phyloP scores from a whole-genome alignment of 352 stramenopile species.

The Globisporangium middletonii region DNA sequence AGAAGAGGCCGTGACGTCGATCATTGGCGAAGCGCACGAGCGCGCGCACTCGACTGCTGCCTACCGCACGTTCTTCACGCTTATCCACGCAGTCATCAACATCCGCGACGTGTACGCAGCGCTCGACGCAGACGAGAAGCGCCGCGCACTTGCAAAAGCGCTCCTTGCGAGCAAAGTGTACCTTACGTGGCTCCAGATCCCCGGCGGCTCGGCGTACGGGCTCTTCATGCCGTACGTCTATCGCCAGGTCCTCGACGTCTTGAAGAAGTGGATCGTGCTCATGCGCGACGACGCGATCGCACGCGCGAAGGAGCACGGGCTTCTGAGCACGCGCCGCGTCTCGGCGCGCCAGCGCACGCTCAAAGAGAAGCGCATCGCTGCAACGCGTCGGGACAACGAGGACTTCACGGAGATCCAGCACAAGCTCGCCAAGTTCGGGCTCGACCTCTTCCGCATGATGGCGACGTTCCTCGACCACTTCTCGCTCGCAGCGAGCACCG shows the following conservation, averaged over 20 bases:
- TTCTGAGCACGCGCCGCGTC: background rate
- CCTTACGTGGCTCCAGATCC: constrained; percentile 73
- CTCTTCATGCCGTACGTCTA: constrained; percentile 87
- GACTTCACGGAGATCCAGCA: constrained; percentile 18
- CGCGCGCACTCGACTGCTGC: constrained; percentile 26
- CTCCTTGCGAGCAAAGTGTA: constrained; percentile 73
- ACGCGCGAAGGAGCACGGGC: constrained; percentile 3
- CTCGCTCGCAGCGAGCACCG: constrained; percentile 53
- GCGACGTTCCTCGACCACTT: constrained; percentile 50
- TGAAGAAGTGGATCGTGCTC: constrained; percentile 72
- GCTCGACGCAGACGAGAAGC: constrained; percentile 29
- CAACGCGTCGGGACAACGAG: constrained; percentile 15
- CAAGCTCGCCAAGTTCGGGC: constrained; percentile 41
- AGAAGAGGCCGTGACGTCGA: constrained; percentile 29
- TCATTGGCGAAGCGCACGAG: constrained; percentile 31
- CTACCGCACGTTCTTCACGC: constrained; percentile 59
- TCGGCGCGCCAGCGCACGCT: constrained; percentile 10
- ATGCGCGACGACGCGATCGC: constrained; percentile 16
- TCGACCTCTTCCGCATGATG: constrained; percentile 57
- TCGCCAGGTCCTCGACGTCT: constrained; percentile 65
- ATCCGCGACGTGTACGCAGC: constrained; percentile 49
- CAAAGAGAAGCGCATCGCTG: constrained; percentile 13
- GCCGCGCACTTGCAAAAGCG: constrained; percentile 41
- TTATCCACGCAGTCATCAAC: constrained; percentile 54
- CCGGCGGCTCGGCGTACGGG: constrained; percentile 71